Base-by-base conservation (phyloP, 257 asterid genomes). In the Jacaranda copaia region DNA sequence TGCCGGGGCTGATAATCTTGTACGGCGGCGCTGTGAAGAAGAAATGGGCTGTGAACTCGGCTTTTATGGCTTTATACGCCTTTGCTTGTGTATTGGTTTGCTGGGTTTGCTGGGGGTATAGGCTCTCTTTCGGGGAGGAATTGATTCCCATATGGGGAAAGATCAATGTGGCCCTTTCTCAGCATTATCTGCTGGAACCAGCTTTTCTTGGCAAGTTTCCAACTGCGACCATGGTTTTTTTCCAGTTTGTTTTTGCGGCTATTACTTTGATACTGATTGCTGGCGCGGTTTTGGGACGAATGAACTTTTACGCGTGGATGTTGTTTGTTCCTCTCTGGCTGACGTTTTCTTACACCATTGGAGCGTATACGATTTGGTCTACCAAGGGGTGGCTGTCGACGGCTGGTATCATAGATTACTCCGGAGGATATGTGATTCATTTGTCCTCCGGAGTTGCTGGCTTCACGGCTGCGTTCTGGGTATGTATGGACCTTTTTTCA, bases 261-360 rank as follows among this genome's bases (percentile, higher is more conserved):
- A 88, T 90, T 20, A 90, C 93, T 9, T 55, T 90, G 87, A 84
- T 90, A 18, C 75, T 90, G 45, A 85, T 90, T 4, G 93, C 93
- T 2, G 96, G 96, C 1, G 93, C 96, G 0, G 40, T 90, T 19
- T 67, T 90, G 78, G 93, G 91, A 10, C 79, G 93, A 8, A 90
- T 90, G 96, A 90, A 87, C 60, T 88, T 90, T 58, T 81, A 84
- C 48, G 96, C 96, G 3, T 88, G 93, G 96, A 88, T 90, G 96
- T 2, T 88, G 77, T 90, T 90, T 66, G 96, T 88, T 19, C 93
- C 93, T 1, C 83, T 88, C 4, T 88, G 93, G 96, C 78, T 90
- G 9, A 90, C 96, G 0, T 90, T 88, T 79, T 90, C 96, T 6
- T 90, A 90, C 72, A 90, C 92, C 0, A 9, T 90, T 53, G 96